Conservation (phyloP, 2,329 filamentous ascomycete genomes). For the Didymosphaeria variabile region DNA sequence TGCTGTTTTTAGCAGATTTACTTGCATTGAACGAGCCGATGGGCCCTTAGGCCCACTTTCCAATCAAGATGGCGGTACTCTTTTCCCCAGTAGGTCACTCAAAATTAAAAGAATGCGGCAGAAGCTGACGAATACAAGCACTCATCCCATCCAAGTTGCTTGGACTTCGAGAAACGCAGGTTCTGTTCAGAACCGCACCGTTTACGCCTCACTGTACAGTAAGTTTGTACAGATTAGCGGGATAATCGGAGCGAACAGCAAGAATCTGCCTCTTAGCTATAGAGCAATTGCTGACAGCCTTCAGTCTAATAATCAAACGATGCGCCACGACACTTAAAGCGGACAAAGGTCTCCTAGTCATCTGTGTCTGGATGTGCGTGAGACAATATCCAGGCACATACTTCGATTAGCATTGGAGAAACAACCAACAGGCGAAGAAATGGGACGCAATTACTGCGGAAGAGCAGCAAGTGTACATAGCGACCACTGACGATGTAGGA, state of each 20-base stretch:
- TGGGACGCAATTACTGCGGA: constrained; percentile 56
- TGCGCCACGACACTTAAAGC: constrained; percentile 22
- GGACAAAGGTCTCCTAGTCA: constrained; percentile 39
- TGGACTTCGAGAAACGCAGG: constrained; percentile 68
- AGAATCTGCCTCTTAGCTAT: not conserved
- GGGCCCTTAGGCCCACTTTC: constrained; percentile 59
- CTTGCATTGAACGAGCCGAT: constrained; percentile 21
- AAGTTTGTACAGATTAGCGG: constrained; percentile 36
- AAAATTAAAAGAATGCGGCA: not conserved
- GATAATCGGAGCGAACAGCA: constrained; percentile 26
- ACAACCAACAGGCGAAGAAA: constrained; percentile 48
- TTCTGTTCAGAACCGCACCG: constrained; percentile 65
- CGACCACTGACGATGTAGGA: constrained; percentile 42
- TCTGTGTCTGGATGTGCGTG: constrained; percentile 35
- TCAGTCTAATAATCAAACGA: constrained; percentile 45
- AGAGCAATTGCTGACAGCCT: constrained; percentile 37
- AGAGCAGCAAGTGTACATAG: constrained; percentile 58
- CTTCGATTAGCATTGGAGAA: constrained; percentile 44
- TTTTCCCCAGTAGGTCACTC: constrained; percentile 48
- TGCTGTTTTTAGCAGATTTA: constrained; percentile 23
- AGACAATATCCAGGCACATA: constrained; percentile 22
- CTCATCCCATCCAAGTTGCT: constrained; percentile 62
- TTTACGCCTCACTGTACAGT: constrained; percentile 69
- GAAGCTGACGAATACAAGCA: constrained; percentile 4
- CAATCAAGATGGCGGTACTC: constrained; percentile 56